These are phyloP conservation scores for Ophiostoma montium DNA, from an alignment of 2,329 filamentous ascomycete species.

Conservation along the genomic window DNA sequence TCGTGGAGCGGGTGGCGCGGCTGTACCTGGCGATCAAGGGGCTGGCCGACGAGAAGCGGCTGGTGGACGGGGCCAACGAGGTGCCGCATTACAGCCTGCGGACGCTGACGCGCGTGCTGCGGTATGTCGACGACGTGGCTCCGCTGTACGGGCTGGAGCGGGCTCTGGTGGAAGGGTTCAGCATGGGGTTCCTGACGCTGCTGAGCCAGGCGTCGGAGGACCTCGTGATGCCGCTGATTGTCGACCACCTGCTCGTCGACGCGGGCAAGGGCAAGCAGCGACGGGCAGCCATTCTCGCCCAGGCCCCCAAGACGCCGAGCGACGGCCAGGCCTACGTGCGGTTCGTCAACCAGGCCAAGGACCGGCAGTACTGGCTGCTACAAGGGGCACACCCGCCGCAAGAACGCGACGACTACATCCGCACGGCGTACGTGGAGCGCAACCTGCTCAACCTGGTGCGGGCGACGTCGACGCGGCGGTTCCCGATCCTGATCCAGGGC, in stretches of 20 bases:
- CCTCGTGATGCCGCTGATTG: conserved; percentile 64
- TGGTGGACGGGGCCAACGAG: conserved; percentile 92
- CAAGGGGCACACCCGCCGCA: conserved; percentile 54
- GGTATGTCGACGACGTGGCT: conserved; percentile 74
- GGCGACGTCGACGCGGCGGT: conserved; percentile 80
- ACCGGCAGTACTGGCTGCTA: conserved; percentile 75
- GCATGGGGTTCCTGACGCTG: conserved; percentile 93
- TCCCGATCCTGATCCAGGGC: conserved; percentile 89
- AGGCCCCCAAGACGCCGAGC: conserved; percentile 60
- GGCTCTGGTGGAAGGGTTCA: conserved; percentile 86
- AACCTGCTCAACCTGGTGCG: conserved; percentile 91
- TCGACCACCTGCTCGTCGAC: conserved; percentile 62
- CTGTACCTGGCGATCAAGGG: conserved; percentile 81
- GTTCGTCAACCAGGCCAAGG: conserved; percentile 50
- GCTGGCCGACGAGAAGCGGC: conserved; percentile 62
- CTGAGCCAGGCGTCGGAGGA: conserved; percentile 71
- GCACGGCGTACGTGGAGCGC: conserved; percentile 85
- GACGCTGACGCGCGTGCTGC: conserved; percentile 78
- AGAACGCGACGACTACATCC: conserved; percentile 81
- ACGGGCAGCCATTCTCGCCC: conserved; percentile 56
- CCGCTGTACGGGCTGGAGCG: conserved; percentile 73
- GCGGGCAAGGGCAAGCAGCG: conserved; percentile 30
- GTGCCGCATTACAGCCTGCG: conserved; percentile 94
- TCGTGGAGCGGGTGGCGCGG: conserved; percentile 66
- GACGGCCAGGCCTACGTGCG: conserved; percentile 69